Percentiles rank a stretch among this genome's conserved stretches.
phyloP scores from a whole-genome alignment of 2,329 filamentous ascomycete genomes.

The Cyphellophora europaea region DNA sequence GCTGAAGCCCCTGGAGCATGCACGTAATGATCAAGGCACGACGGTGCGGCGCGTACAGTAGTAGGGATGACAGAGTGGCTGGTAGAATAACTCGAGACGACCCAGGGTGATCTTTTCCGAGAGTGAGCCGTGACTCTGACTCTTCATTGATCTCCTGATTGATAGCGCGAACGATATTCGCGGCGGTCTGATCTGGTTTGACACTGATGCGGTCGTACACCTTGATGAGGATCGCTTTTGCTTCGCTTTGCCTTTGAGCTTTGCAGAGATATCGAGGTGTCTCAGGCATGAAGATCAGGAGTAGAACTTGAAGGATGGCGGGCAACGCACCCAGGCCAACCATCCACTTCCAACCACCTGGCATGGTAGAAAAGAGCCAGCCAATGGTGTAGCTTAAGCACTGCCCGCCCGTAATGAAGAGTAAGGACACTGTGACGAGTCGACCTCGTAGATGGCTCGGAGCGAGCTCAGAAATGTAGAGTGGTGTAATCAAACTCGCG shows the following conservation, averaged over 20 bases:
- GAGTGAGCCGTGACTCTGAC: conserved; percentile 30
- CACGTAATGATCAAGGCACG: conserved; percentile 78
- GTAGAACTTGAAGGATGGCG: conserved; percentile 58
- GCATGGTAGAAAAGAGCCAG: conserved; percentile 57
- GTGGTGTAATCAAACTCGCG: conserved; percentile 66
- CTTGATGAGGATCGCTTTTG: conserved; percentile 54
- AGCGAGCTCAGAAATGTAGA: conserved; percentile 82
- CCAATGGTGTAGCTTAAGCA: conserved; percentile 81
- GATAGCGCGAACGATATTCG: conserved; percentile 57
- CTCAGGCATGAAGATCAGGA: conserved; percentile 71
- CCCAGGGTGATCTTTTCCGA: conserved; percentile 7
- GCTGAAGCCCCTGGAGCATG: conserved; percentile 76
- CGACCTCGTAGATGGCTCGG: conserved; percentile 67
- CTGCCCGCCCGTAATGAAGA: conserved; percentile 82
- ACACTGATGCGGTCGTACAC: conserved; percentile 41
- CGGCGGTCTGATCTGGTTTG: conserved; percentile 34
- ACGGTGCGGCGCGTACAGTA: conserved; percentile 17
- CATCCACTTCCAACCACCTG: conserved; percentile 78
- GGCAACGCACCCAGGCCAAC: conserved; percentile 76
- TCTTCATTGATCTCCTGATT: conserved; percentile 68
- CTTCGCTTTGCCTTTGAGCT: conserved; percentile 51
- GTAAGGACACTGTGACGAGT: conserved; percentile 69
- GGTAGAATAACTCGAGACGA: conserved; percentile 6
- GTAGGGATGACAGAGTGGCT: conserved; percentile 28
- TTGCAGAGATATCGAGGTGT: conserved; percentile 81